Percentiles rank a stretch among this genome's conserved stretches.
Evolutionary conservation across 2,329 filamentous ascomycete genomes (phyloP).

Genomic region (Plectosphaerella sp.): DNA sequence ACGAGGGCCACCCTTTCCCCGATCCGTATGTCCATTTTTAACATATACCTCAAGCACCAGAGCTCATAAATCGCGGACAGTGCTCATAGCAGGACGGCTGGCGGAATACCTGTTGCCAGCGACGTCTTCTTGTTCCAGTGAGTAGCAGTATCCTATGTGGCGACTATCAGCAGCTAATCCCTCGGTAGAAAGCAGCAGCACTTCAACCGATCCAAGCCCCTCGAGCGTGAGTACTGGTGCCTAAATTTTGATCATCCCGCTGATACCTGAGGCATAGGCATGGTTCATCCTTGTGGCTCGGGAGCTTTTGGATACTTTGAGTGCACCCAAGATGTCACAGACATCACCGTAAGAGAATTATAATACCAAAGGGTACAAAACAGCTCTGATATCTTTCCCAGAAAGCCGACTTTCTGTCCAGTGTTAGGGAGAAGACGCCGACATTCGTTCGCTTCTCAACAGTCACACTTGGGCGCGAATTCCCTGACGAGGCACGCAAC

Average conservation of each 20-base stretch:
- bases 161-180: too few species aligned
- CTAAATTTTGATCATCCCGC: too few species aligned
- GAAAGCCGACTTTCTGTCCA: slow-evolving; percentile 26
- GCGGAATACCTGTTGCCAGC: slow-evolving; percentile 44
- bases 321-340: slow-evolving; percentile 42
- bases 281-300: slow-evolving; percentile 31
- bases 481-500: slow-evolving; percentile 63
- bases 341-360: slow-evolving; percentile 27
- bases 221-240: slow-evolving; percentile 36
- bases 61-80: background rate
- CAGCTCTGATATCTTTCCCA: background rate
- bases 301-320: slow-evolving; percentile 38
- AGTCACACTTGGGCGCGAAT: slow-evolving; percentile 66
- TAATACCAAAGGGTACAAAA: too few species aligned
- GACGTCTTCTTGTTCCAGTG: slow-evolving; percentile 45
- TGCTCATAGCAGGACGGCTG: slow-evolving; percentile 46
- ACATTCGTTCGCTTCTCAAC: slow-evolving; percentile 62
- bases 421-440: slow-evolving; percentile 56
- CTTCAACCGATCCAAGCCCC: slow-evolving; percentile 51
- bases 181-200: slow-evolving; percentile 39
- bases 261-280: slow-evolving; percentile 1
- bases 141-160: too few species aligned
- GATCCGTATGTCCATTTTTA: slow-evolving; percentile 28
- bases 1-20: slow-evolving; percentile 47
- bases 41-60: background rate